phyloP scores from a whole-genome alignment of 1,284 basidiomycete species.

The Ustilago bromivora region DNA sequence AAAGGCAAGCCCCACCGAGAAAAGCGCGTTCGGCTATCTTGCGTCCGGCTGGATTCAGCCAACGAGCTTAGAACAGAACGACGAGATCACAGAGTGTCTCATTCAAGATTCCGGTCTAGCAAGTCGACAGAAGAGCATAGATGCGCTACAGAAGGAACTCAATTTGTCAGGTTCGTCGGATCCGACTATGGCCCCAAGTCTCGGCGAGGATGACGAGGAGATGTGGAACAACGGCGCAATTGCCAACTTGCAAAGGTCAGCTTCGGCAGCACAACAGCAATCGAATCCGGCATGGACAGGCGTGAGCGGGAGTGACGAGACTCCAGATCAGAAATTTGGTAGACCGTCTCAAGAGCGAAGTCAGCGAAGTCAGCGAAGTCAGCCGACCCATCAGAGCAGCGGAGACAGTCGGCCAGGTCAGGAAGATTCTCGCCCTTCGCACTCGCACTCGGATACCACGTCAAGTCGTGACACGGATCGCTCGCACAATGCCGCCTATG shows the following conservation, averaged over 20 bases:
- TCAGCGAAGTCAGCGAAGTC: conserved; percentile 12
- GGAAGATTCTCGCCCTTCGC: conserved; percentile 19
- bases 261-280: background rate
- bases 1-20: conserved; percentile 30
- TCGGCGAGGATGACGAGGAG: conserved; percentile 7
- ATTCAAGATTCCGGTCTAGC: conserved; percentile 4
- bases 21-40: conserved; percentile 30
- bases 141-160: conserved; percentile 25
- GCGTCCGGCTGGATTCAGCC: conserved; percentile 17
- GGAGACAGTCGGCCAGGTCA: conserved; percentile 11
- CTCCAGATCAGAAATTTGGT: conserved; percentile 30
- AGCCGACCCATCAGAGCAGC: conserved; percentile 7
- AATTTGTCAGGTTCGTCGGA: conserved; percentile 14
- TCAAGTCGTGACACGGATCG: conserved; percentile 27
- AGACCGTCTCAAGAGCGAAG: conserved; percentile 15
- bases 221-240: conserved; percentile 15
- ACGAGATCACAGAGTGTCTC: conserved; percentile 28
- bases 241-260: background rate
- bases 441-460: conserved; percentile 26
- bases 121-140: conserved; percentile 18
- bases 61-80: conserved; percentile 4
- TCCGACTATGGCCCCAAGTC: conserved; percentile 4
- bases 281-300: conserved; percentile 8
- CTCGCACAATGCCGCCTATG: conserved; percentile 23
- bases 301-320: conserved; percentile 13